These are phyloP conservation scores for Termitomyces eurrhizus DNA, from an alignment of 768 basidiomycete species.

Conservation along the genomic window DNA sequence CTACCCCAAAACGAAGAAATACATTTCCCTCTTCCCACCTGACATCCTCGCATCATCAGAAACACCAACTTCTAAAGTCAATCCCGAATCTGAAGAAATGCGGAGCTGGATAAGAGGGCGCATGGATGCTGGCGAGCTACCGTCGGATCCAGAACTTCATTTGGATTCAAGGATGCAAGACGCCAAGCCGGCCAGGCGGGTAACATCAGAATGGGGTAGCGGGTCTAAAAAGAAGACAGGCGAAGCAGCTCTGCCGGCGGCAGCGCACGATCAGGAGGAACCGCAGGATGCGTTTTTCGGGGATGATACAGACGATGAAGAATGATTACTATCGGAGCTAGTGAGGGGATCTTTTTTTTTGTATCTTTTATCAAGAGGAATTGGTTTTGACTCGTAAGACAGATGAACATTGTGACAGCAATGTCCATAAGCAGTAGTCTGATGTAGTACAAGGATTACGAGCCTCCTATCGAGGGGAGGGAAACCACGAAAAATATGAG, in stretches of 20 bases:
- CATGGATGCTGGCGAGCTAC: conserved; percentile 60
- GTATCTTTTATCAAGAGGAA: not conserved
- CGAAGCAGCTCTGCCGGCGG: not conserved
- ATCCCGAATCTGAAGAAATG: conserved; percentile 54
- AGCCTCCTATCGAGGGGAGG: too few species aligned
- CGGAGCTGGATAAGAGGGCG: conserved; percentile 51
- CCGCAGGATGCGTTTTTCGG: conserved; percentile 38
- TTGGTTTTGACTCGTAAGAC: not conserved
- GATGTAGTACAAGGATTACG: too few species aligned
- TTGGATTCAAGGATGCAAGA: conserved; percentile 21
- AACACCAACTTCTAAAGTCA: conserved; percentile 33
- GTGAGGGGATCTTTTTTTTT: not conserved
- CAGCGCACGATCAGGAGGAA: conserved; percentile 14
- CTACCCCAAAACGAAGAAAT: conserved; percentile 83
- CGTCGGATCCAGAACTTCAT: conserved; percentile 54
- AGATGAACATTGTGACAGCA: not conserved
- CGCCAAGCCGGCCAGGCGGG: not conserved
- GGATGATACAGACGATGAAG: conserved; percentile 28
- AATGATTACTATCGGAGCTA: not conserved
- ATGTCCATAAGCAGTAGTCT: not conserved
- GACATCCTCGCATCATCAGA: conserved; percentile 32
- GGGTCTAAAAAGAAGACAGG: conserved; percentile 4
- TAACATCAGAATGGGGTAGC: conserved; percentile 7
- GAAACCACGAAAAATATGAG: too few species aligned
- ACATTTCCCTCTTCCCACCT: conserved; percentile 86